Evolutionary conservation across 176 grass and related monocot genomes (phyloP), one percentile per base, ranked within the genome.

Genomic region (Juncus inflexus): DNA sequence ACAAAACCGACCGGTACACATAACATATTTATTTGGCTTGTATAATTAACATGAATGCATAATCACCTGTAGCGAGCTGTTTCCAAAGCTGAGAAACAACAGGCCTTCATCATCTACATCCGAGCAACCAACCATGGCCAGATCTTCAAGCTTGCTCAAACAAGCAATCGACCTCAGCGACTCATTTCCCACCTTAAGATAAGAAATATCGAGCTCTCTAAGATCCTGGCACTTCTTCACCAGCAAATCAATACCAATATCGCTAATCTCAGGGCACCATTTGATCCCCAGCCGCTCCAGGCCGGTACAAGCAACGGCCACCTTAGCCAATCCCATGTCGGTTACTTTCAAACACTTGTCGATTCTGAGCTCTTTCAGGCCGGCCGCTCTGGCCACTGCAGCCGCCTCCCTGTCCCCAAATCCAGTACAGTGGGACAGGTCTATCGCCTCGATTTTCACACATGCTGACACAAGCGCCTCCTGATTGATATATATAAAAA

Each of bases 231-330:
- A 99, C 60, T 99, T 99, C 42, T 99, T 99, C 3, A 74, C 72
- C 37, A 99, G 94, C 54, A 99, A 84, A 70, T 99, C 88, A 52
- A 99, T 76, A 0, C 94, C 88, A 3, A 99, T 91, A 73, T 99
- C 94, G 0, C 88, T 91, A 83, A 92, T 92, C 78, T 99, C 88
- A 40, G 66, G 77, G 62, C 94, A 99, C 94, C 94, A 99, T 64
- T 99, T 99, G 55, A 99, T 66, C 11, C 85, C 71, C 7, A 99
- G 88, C 78, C 49, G 83, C 77, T 92, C 77, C 42, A 99, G 67
- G 60, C 4, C 77, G 39, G 84, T 76, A 81, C 94, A 92, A 0
- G 82, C 94, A 1, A 92, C 88, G 6, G 76, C 94, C 2, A 92
- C 83, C 80, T 92, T 91, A 9, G 94, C 94, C 6, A 99, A 86